phyloP scores from a whole-genome alignment of 1,284 basidiomycete genomes.

The Trichosporon inkin region DNA sequence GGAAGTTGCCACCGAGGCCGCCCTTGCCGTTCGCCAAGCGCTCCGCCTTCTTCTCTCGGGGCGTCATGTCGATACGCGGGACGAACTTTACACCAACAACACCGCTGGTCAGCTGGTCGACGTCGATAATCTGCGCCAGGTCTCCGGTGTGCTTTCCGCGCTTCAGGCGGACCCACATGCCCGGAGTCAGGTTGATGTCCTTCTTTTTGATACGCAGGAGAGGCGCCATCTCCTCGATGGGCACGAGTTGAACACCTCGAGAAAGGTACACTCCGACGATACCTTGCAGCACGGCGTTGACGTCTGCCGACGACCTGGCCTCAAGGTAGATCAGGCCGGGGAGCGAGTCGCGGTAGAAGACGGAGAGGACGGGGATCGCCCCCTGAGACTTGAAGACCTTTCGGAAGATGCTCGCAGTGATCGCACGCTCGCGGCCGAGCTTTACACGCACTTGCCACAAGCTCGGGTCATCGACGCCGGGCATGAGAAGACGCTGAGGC shows the following conservation, averaged over 20 bases:
- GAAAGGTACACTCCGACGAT: conserved; percentile 83
- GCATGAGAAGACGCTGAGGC: conserved; percentile 94
- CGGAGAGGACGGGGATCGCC: conserved; percentile 80
- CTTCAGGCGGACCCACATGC: conserved; percentile 92
- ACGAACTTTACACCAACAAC: conserved; percentile 84
- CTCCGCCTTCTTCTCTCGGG: conserved; percentile 70
- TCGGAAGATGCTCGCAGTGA: conserved; percentile 90
- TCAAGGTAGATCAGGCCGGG: conserved; percentile 96
- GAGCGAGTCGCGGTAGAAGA: conserved; percentile 92
- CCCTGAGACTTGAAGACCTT: conserved; percentile 60
- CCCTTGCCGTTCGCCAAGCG: conserved; percentile 52
- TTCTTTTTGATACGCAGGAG: conserved; percentile 94
- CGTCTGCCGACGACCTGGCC: conserved; percentile 80
- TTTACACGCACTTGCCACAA: conserved; percentile 95
- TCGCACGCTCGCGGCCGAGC: conserved; percentile 84
- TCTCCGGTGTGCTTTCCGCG: conserved; percentile 93
- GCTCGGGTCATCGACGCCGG: conserved; percentile 89
- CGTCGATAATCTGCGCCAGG: conserved; percentile 89
- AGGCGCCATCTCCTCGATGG: conserved; percentile 98
- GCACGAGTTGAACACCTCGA: conserved; percentile 78
- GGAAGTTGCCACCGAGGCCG: conserved; percentile 35
- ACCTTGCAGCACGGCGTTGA: conserved; percentile 77
- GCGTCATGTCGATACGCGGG: conserved; percentile 92
- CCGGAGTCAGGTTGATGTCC: conserved; percentile 75
- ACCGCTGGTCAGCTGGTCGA: conserved; percentile 76